Evolutionary conservation across 2,329 filamentous ascomycete species (phyloP).

Genomic region (Cladosporium sp.): DNA sequence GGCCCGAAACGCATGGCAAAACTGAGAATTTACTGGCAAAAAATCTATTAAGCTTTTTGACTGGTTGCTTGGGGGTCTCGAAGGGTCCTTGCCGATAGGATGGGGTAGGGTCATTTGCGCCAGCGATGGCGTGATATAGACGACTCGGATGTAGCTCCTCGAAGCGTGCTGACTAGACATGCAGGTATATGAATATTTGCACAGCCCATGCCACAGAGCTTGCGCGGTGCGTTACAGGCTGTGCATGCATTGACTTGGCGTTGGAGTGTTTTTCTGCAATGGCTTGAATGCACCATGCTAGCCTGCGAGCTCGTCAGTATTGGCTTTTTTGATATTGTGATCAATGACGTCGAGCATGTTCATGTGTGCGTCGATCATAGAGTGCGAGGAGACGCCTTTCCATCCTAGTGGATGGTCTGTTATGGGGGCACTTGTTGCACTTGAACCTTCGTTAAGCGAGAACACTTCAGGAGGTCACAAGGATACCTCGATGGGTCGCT

Average conservation of each 20-base stretch:
- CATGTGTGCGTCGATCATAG: not conserved
- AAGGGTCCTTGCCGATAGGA: not conserved
- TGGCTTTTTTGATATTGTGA: not conserved
- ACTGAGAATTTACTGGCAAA: constrained; percentile 1
- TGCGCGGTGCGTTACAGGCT: not conserved
- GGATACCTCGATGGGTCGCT: not conserved
- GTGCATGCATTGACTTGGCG: not conserved
- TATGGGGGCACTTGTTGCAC: not conserved
- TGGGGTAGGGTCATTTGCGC: constrained; percentile 7
- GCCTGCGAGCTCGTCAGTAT: not conserved
- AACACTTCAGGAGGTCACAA: not conserved
- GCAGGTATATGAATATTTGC: not conserved
- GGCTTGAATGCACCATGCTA: not conserved
- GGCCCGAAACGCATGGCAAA: not conserved
- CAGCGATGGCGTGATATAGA: constrained; percentile 6
- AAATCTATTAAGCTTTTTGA: constrained; percentile 5
- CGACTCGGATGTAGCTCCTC: not conserved
- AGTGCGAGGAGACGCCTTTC: not conserved
- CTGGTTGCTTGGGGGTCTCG: not conserved
- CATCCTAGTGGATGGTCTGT: not conserved
- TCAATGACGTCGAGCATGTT: not conserved
- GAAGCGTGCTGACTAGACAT: not conserved
- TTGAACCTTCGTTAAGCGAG: not conserved
- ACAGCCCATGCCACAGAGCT: not conserved
- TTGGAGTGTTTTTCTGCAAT: not conserved